Base-by-base conservation (phyloP, 352 stramenopile species). In the Globisporangium cylindrosporum region DNA sequence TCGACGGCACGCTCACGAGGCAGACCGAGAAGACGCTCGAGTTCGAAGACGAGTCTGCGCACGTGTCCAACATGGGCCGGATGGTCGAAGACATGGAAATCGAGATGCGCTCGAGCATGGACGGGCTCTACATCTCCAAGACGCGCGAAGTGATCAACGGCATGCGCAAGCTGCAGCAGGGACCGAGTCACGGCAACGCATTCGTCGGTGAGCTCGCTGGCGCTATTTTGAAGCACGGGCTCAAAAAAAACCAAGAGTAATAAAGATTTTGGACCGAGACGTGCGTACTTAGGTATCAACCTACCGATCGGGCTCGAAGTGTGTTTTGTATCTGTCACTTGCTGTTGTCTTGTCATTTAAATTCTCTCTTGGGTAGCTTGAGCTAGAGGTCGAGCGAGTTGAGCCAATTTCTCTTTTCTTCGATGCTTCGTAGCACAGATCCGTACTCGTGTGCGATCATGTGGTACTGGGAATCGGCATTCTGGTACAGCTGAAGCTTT, bases 71-170 rank as follows among this genome's bases (percentile, higher is more conserved):
- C 79, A 98, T 99, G 81, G 96, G 96, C 27, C 88, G 90, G 62
- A 94, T 98, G 83, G 95, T 99, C 62, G 96, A 99, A 73, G 93
- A 98, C 67, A 97, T 98, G 89, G 95, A 99, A 79, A 97, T 92
- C 68, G 93, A 98, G 43, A 97, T 98, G 81, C 89, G 93, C 55
- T 90, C 86, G 9, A 95, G 92, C 69, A 86, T 98, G 27, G 93
- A 98, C 70, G 82, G 79, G 20, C 69, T 99, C 15, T 98, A 98
- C 78, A 97, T 99, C 66, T 93, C 97, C 70, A 98, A 98, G 76
- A 99, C 96, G 20, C 82, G 90, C 25, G 92, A 98, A 74, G 90
- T 99, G 32, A 87, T 98, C 56, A 97, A 97, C 68, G 90, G 80
- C 57, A 97, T 98, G 78, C 88, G 94, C 59, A 90, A 91, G 68